phyloP scores from a whole-genome alignment of 176 grass and related monocot genomes.

The Guadua angustifolia region DNA sequence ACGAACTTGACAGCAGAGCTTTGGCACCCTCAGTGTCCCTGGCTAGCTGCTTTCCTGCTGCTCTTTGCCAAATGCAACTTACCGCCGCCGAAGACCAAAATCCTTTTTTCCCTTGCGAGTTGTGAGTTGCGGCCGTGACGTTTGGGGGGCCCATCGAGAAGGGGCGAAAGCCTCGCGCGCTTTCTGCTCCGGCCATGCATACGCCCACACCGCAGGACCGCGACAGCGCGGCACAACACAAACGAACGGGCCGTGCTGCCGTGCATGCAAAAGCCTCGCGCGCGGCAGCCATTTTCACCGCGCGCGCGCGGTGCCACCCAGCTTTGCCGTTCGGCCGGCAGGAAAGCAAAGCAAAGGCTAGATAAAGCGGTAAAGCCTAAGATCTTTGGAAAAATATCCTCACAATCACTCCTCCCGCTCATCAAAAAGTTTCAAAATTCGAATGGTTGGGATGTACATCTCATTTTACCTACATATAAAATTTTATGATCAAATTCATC shows the following conservation, averaged over 20 bases:
- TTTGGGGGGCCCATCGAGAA: background rate
- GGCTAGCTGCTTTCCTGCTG: background rate
- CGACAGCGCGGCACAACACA: background rate
- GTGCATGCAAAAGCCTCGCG: background rate
- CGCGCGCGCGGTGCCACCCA: background rate
- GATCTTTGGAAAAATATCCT: no score
- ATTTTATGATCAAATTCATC: no score
- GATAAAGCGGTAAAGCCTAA: background rate
- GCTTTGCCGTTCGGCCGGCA: background rate
- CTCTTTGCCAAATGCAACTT: background rate
- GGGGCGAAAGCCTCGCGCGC: no score
- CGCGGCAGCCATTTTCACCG: no score
- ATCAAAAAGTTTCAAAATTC: no score
- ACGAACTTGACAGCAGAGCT: background rate
- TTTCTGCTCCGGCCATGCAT: no score
- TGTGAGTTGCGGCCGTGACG: background rate
- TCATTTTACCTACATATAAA: no score
- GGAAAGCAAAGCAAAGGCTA: background rate
- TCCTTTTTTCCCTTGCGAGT: background rate
- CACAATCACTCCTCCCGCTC: no score
- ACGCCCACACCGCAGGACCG: background rate
- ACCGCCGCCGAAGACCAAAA: background rate
- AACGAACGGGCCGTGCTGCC: background rate
- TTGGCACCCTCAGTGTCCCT: background rate
- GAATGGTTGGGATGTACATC: no score